phyloP scores from a whole-genome alignment of 1,139 yeast genomes.

The Nakaseomyces nivariensis region DNA sequence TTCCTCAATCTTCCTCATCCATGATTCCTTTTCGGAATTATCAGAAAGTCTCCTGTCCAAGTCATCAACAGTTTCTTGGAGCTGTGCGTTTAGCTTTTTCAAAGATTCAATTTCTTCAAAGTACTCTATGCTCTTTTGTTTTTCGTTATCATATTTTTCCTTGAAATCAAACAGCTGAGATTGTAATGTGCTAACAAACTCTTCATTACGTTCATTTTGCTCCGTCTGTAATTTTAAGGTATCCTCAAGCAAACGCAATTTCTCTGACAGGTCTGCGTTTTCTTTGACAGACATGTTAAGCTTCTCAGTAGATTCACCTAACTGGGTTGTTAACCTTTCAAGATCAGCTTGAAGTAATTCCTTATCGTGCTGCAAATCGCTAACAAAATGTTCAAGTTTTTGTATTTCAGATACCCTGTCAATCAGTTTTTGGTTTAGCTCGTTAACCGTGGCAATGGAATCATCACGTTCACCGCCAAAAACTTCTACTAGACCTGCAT shows the following conservation, averaged over 20 bases:
- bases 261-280: slow-evolving; percentile 33
- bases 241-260: slow-evolving; percentile 25
- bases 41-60: slow-evolving; percentile 32
- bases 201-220: slow-evolving; percentile 29
- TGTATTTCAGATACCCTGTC: slow-evolving; percentile 36
- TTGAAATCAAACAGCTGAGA: slow-evolving; percentile 25
- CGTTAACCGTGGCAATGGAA: slow-evolving; percentile 36
- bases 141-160: slow-evolving; percentile 27
- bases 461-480: slow-evolving; percentile 40
- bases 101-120: slow-evolving; percentile 31
- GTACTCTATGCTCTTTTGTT: slow-evolving; percentile 30
- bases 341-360: slow-evolving; percentile 39
- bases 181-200: slow-evolving; percentile 31
- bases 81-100: slow-evolving; percentile 28
- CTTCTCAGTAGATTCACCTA: slow-evolving; percentile 37
- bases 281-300: slow-evolving; percentile 39
- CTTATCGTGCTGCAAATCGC: slow-evolving; percentile 36
- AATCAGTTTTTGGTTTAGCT: slow-evolving; percentile 31
- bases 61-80: slow-evolving; percentile 29
- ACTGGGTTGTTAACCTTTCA: slow-evolving; percentile 38
- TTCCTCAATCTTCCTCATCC: slow-evolving; percentile 30
- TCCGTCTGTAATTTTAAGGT: slow-evolving; percentile 26
- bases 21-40: slow-evolving; percentile 34
- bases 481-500: slow-evolving; percentile 37
- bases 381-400: slow-evolving; percentile 33